Evolutionary conservation across 2,329 filamentous ascomycete genomes (phyloP).

Genomic region (Pseudocercospora macadamiae): DNA sequence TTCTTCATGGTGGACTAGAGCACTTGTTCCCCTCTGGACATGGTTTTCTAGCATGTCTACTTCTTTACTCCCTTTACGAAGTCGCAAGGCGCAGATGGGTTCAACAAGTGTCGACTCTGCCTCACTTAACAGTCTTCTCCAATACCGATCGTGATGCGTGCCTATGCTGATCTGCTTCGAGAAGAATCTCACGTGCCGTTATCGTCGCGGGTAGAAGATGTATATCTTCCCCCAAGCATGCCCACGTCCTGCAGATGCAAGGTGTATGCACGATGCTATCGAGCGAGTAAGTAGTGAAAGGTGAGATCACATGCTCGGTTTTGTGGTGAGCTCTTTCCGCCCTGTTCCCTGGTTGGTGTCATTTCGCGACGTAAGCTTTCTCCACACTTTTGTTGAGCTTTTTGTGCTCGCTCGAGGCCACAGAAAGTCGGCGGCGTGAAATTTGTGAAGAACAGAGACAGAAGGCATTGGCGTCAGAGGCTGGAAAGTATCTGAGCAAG

Average conservation of each 20-base stretch:
- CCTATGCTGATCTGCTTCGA: too few relatives aligned
- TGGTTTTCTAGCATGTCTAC: too few relatives aligned
- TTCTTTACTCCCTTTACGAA: too few relatives aligned
- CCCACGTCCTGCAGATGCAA: not conserved
- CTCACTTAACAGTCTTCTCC: too few relatives aligned
- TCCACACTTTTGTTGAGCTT: not conserved
- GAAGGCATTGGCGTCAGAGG: slow-evolving; percentile 4
- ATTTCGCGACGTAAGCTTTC: not conserved
- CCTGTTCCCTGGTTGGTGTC: not conserved
- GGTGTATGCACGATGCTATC: not conserved
- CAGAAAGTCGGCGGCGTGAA: not conserved
- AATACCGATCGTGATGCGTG: too few relatives aligned
- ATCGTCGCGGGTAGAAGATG: not conserved
- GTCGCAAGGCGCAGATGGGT: too few relatives aligned
- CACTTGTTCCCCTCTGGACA: too few relatives aligned
- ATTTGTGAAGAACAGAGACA: not conserved
- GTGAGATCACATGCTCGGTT: not conserved
- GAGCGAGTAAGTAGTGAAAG: not conserved
- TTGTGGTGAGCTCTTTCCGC: not conserved
- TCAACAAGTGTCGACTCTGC: too few relatives aligned
- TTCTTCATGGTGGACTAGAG: too few relatives aligned
- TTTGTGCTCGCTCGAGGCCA: not conserved
- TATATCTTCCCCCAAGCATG: not conserved
- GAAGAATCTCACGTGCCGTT: too few relatives aligned
- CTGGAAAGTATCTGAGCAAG: not conserved